Base-by-base conservation (phyloP, 345 rosid genomes). In the Eucalyptus dawsonii region DNA sequence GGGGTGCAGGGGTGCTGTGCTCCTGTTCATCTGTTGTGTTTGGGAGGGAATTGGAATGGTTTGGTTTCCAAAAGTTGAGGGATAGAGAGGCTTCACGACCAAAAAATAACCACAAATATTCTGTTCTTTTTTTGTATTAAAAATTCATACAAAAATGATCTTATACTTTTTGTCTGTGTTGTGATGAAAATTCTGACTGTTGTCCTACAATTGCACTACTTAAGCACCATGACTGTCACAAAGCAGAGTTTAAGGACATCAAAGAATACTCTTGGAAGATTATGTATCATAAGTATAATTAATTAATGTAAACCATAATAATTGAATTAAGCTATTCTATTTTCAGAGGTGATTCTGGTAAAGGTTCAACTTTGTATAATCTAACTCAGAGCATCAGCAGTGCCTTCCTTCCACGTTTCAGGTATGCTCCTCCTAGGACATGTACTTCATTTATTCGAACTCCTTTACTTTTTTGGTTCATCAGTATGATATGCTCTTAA, bases 301-400 rank as follows among this genome's bases (percentile, higher is more conserved):
- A 21, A 21, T 76, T 76, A 21, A 76, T 40, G 16, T 76, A 76
- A 76, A 76, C 85, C 85, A 10, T 7, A 4, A 21, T 76, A 21
- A 40, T 22, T 76, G 27, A 76, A 76, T 40, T 76, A 40, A 76
- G 29, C 62, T 53, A 86, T 86, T 8, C 24, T 53, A 19, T 86
- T 92, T 92, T 51, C 93, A 95, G 98, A 88, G 94, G 94, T 88
- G 91, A 89, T 89, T 93, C 94, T 80, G 87, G 24, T 15, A 94
- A 94, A 93, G 96, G 93, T 83, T 83, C 92, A 12, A 76, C 90
- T 40, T 69, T 89, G 50, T 88, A 92, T 89, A 96, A 93, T 86
- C 89, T 98, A 89, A 96, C 98, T 24, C 92, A 96, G 88, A 92
- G 95, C 95, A 92, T 94, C 89, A 95, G 97, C 88, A 97, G 99